A percentile compares a stretch with the other conserved stretches of the same genome.
These are phyloP conservation scores for Corynascus novoguineensis DNA, from an alignment of 495 filamentous ascomycete genomes.

Conservation along the genomic window DNA sequence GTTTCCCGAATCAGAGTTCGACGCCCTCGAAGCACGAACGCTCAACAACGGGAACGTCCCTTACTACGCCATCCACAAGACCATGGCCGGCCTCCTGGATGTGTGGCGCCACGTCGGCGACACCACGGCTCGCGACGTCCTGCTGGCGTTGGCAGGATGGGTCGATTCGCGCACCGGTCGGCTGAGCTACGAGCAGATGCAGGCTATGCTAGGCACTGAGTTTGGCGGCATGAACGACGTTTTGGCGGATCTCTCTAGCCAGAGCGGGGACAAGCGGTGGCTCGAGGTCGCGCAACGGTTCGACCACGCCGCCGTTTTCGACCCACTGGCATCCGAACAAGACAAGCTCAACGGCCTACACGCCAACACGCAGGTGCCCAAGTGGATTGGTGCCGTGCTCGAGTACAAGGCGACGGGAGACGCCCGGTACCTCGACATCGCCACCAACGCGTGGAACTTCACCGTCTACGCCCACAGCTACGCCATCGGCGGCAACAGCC, in stretches of 20 bases:
- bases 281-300: conserved; percentile 33
- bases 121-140: conserved; percentile 25
- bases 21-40: conserved; percentile 20
- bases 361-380: conserved; percentile 39
- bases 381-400: conserved; percentile 34
- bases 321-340: conserved; percentile 29
- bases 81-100: conserved; percentile 26
- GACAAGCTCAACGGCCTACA: conserved; percentile 36
- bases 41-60: conserved; percentile 20
- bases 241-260: conserved; percentile 30
- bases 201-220: conserved; percentile 33
- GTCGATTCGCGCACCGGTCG: conserved; percentile 32
- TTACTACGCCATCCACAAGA: conserved; percentile 25
- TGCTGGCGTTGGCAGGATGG: conserved; percentile 33
- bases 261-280: conserved; percentile 31
- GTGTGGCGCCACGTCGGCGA: conserved; percentile 33
- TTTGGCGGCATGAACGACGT: conserved; percentile 40
- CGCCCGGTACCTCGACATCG: conserved; percentile 30
- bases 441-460: conserved; percentile 34
- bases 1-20: conserved; percentile 37
- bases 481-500: conserved; percentile 39
- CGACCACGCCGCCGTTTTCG: conserved; percentile 33
- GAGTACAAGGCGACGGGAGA: conserved; percentile 32
- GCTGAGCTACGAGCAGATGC: conserved; percentile 33
- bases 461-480: conserved; percentile 32